phyloP scores from a whole-genome alignment of 768 basidiomycete species.

The Podaxis pistillaris region DNA sequence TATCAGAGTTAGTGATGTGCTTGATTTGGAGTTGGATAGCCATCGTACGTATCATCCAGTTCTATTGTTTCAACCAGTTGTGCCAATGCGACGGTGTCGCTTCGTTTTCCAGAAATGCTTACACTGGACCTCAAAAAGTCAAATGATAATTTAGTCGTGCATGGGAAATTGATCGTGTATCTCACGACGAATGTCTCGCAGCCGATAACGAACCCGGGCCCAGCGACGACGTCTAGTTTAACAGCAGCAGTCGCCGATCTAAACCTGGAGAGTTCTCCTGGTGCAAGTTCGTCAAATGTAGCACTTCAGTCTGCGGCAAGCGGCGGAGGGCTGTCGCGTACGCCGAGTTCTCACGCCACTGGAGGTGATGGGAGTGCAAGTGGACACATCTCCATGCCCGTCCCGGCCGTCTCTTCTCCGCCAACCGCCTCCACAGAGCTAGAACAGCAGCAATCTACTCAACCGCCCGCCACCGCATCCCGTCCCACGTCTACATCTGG shows the following conservation, averaged over 20 bases:
- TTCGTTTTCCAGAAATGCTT: constrained; percentile 73
- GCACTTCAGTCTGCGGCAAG: constrained; percentile 40
- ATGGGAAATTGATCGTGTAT: constrained; percentile 96
- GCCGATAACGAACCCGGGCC: constrained; percentile 83
- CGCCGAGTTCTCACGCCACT: constrained; percentile 66
- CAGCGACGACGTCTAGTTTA: constrained; percentile 63
- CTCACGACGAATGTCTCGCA: constrained; percentile 87
- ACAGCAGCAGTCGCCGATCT: constrained; percentile 60
- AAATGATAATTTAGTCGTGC: constrained; percentile 97
- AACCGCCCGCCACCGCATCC: constrained; percentile 14
- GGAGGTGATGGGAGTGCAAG: constrained; percentile 39
- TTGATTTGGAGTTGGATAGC: constrained; percentile 89
- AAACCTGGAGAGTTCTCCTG: constrained; percentile 56
- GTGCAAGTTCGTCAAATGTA: constrained; percentile 56
- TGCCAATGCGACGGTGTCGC: not conserved
- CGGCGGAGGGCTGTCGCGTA: constrained; percentile 51
- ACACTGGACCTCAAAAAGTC: constrained; percentile 97
- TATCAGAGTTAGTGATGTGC: constrained; percentile 82
- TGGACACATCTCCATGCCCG: constrained; percentile 39
- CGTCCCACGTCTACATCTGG: constrained; percentile 18
- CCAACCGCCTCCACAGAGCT: constrained; percentile 22
- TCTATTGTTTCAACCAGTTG: not conserved
- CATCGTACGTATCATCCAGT: constrained; percentile 65
- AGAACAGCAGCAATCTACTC: constrained; percentile 23
- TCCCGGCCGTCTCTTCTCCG: constrained; percentile 28